A percentile compares a stretch with the other conserved stretches of the same genome.
Evolutionary conservation across 768 basidiomycete genomes (phyloP).

Genomic region (Psilocybe subaeruginosa): DNA sequence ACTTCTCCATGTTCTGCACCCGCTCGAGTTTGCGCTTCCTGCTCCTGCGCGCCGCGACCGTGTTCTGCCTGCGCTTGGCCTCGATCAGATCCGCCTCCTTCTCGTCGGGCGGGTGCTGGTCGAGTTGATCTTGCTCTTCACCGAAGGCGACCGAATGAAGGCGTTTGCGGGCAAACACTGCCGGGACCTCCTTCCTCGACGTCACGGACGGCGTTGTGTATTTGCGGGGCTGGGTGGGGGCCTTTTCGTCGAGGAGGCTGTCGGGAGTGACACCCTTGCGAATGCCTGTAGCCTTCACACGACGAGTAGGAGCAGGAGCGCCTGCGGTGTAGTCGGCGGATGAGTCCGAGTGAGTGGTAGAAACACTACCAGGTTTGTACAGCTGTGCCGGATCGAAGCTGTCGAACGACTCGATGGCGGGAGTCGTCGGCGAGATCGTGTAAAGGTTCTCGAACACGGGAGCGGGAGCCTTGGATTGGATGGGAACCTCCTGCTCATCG

Average conservation of each 20-base stretch:
- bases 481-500: slow-evolving; percentile 11
- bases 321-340: background rate
- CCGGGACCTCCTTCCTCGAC: slow-evolving; percentile 79
- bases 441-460: slow-evolving; percentile 34
- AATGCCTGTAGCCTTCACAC: slow-evolving; percentile 35
- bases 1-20: slow-evolving; percentile 64
- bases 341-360: slow-evolving; percentile 11
- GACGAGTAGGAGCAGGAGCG: slow-evolving; percentile 8
- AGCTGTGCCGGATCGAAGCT: slow-evolving; percentile 26
- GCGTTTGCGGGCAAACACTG: slow-evolving; percentile 66
- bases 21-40: slow-evolving; percentile 81
- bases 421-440: slow-evolving; percentile 54
- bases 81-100: slow-evolving; percentile 72
- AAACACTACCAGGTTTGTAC: slow-evolving; percentile 31
- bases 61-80: slow-evolving; percentile 84
- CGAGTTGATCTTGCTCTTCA: slow-evolving; percentile 51
- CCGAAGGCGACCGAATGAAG: slow-evolving; percentile 40
- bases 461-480: slow-evolving; percentile 10
- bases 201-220: slow-evolving; percentile 76
- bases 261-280: slow-evolving; percentile 65
- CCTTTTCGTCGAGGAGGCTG: slow-evolving; percentile 67
- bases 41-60: slow-evolving; percentile 80
- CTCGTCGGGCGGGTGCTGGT: slow-evolving; percentile 41
- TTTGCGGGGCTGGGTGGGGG: slow-evolving; percentile 80
- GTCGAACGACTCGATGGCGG: slow-evolving; percentile 43